Percentiles rank a stretch among this genome's conserved stretches.
Evolutionary conservation across 345 rosid genomes (phyloP).

Genomic region (Salix viminalis): DNA sequence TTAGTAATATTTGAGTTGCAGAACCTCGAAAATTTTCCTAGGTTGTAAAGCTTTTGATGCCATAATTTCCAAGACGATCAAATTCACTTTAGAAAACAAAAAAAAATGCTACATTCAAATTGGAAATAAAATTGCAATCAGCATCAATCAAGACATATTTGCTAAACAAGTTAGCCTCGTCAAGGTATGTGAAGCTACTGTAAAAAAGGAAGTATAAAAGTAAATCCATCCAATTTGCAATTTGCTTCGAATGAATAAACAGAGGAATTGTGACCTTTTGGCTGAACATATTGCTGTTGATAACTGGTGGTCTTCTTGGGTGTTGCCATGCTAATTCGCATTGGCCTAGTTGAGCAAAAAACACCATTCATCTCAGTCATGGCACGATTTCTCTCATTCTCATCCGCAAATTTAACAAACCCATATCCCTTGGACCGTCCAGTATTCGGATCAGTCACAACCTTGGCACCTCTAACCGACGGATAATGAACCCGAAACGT

Average conservation of each 20-base stretch:
- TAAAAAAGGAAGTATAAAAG: no score
- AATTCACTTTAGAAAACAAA: neutral
- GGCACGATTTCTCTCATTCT: slow-evolving; percentile 83
- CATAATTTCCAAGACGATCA: neutral
- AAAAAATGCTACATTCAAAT: neutral
- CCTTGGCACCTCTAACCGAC: slow-evolving; percentile 97
- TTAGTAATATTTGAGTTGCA: neutral
- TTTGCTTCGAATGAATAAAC: neutral
- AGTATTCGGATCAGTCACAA: slow-evolving; percentile 89
- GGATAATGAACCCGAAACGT: slow-evolving; percentile 76
- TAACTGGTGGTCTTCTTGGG: slow-evolving; percentile 64
- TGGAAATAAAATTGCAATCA: neutral
- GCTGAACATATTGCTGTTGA: slow-evolving; percentile 55
- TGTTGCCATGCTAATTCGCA: slow-evolving; percentile 92
- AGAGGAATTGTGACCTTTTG: neutral
- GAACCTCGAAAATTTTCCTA: neutral
- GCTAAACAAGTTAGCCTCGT: neutral
- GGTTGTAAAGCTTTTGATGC: neutral
- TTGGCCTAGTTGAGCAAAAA: slow-evolving; percentile 83
- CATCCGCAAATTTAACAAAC: slow-evolving; percentile 87
- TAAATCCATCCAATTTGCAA: neutral
- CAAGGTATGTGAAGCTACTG: neutral
- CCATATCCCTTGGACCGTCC: slow-evolving; percentile 99
- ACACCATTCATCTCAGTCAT: slow-evolving; percentile 95
- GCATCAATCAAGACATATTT: neutral